Evolutionary conservation across 106 monocot genomes (phyloP).

Genomic region (Hemerocallis citrina): DNA sequence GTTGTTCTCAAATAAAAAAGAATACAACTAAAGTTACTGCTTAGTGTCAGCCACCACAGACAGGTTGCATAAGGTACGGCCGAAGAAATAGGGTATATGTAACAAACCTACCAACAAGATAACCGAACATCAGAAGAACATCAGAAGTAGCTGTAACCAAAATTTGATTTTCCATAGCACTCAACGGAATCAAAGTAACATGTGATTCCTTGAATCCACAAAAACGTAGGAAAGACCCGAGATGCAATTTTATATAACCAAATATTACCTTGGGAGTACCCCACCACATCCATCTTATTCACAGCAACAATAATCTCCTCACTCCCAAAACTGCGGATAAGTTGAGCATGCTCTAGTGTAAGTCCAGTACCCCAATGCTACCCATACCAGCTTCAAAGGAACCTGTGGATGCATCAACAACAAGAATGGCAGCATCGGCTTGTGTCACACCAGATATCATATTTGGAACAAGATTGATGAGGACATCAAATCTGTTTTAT

Average conservation of each 20-base stretch:
- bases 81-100: neutral
- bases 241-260: slow-evolving; percentile 52
- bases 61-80: neutral
- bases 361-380: slow-evolving; percentile 58
- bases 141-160: slow-evolving; percentile 48
- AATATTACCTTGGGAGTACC: slow-evolving; percentile 70
- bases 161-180: slow-evolving; percentile 82
- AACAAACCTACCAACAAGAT: slow-evolving; percentile 17
- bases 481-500: no score
- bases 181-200: slow-evolving; percentile 73
- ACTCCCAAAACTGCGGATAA: slow-evolving; percentile 89
- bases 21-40: neutral
- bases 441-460: slow-evolving; percentile 81
- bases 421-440: slow-evolving; percentile 85
- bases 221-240: slow-evolving; percentile 55
- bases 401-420: slow-evolving; percentile 71
- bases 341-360: slow-evolving; percentile 92
- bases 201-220: slow-evolving; percentile 77
- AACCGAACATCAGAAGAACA: slow-evolving; percentile 41
- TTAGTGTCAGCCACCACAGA: neutral
- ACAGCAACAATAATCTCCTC: slow-evolving; percentile 76
- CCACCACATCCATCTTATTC: slow-evolving; percentile 85
- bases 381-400: slow-evolving; percentile 90
- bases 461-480: slow-evolving; percentile 84
- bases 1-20: no score